Percentiles rank a stretch among this genome's conserved stretches.
Conservation (phyloP, 2,329 filamentous ascomycete species). For the Hypocreales sp. region DNA sequence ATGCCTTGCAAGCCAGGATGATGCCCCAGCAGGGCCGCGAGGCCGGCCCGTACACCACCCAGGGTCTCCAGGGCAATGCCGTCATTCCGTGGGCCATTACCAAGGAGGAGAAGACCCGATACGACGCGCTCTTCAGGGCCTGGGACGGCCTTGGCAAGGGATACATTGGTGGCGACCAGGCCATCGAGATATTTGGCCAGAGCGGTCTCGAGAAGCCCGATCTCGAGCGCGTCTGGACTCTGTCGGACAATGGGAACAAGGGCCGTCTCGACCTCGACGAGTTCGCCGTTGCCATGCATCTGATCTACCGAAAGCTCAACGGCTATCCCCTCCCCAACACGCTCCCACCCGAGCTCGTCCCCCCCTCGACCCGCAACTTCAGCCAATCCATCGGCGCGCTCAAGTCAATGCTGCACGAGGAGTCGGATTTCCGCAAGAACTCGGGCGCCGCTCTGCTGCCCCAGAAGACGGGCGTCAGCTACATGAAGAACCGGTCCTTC, state of each 20-base stretch:
- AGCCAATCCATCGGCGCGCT: constrained; percentile 86
- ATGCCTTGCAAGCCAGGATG: constrained; percentile 81
- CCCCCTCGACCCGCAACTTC: constrained; percentile 86
- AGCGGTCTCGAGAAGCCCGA: constrained; percentile 86
- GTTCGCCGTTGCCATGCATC: constrained; percentile 96
- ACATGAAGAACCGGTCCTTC: constrained; percentile 92
- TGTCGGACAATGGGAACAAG: constrained; percentile 87
- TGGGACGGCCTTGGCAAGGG: constrained; percentile 95
- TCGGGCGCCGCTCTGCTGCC: constrained; percentile 82
- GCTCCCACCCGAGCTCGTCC: constrained; percentile 81
- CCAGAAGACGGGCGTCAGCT: constrained; percentile 95
- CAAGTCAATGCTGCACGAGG: constrained; percentile 75
- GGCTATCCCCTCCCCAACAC: constrained; percentile 83
- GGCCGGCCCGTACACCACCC: constrained; percentile 64
- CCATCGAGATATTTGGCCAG: constrained; percentile 94
- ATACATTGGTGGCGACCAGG: constrained; percentile 79
- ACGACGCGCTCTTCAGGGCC: constrained; percentile 85
- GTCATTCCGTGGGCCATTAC: constrained; percentile 97
- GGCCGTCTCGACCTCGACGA: constrained; percentile 91
- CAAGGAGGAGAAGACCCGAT: constrained; percentile 95
- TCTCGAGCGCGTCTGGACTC: constrained; percentile 84
- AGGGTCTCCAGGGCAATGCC: constrained; percentile 80
- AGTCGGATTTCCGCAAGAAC: constrained; percentile 79
- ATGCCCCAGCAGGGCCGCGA: constrained; percentile 95
- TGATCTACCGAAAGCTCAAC: constrained; percentile 95